Conservation (phyloP, 2,329 filamentous ascomycete species). For the Mycogone perniciosa region DNA sequence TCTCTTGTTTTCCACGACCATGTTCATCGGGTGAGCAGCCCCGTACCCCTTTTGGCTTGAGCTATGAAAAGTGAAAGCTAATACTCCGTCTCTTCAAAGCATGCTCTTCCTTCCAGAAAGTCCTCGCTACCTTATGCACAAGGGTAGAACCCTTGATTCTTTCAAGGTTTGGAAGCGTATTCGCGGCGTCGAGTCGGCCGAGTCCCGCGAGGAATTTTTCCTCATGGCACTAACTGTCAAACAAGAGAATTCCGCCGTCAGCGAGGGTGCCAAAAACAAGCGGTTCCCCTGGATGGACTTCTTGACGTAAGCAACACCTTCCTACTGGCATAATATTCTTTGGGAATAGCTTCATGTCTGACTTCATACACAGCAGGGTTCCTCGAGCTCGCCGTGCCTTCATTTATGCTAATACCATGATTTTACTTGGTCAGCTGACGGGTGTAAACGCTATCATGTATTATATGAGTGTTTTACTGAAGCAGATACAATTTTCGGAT, state of each 20-base stretch:
- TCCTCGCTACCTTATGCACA: slow-evolving; percentile 65
- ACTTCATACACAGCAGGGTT: slow-evolving; percentile 27
- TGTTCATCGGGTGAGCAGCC: slow-evolving; percentile 28
- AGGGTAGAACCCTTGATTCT: slow-evolving; percentile 36
- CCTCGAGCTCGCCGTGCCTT: slow-evolving; percentile 60
- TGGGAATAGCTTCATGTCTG: not conserved
- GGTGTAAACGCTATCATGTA: slow-evolving; percentile 67
- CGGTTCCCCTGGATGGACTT: slow-evolving; percentile 67
- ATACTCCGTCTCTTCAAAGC: slow-evolving; percentile 47
- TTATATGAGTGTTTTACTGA: slow-evolving; percentile 64
- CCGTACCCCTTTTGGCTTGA: not conserved
- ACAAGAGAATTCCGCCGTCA: slow-evolving; percentile 47
- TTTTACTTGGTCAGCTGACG: slow-evolving; percentile 63
- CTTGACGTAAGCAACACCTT: slow-evolving; percentile 43
- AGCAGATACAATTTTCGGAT: slow-evolving; percentile 58
- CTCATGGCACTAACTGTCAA: slow-evolving; percentile 60
- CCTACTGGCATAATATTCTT: not conserved
- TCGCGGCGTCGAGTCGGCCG: slow-evolving; percentile 49
- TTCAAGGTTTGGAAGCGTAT: slow-evolving; percentile 69
- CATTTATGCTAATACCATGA: slow-evolving; percentile 64
- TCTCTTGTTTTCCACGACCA: slow-evolving; percentile 54
- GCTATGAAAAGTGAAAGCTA: slow-evolving; percentile 24
- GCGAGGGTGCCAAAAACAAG: slow-evolving; percentile 45
- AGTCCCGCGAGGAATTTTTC: slow-evolving; percentile 63
- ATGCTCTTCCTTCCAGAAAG: slow-evolving; percentile 68